Evolutionary conservation across 1,284 basidiomycete genomes (phyloP), one percentile per base, ranked within the genome.

Genomic region (Puccinia novopanici): DNA sequence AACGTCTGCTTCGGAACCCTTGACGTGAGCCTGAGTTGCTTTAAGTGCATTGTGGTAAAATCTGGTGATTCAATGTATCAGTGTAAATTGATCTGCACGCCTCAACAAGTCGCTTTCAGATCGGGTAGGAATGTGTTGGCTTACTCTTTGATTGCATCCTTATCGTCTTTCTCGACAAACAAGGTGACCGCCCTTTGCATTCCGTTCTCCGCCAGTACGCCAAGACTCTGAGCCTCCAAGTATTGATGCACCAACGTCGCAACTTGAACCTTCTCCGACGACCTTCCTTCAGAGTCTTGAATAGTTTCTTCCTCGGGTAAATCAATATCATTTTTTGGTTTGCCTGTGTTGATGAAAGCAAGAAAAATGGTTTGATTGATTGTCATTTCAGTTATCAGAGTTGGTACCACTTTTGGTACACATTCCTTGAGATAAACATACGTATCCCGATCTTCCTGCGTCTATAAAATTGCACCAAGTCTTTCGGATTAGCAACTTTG

Each of bases 121-220:
- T 30, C 27, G 13, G 59, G 63, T 61, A 24, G 59, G 19, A 40
- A 6, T 89, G 91, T 89, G 91, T 83, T 48, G 2, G 30, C 78
- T 68, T 82, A 95, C 94, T 88, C 89, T 82, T 91, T 90, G 84
- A 98, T 95, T 4, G 95, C 92, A 87, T 95, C 92, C 61, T 90
- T 91, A 86, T 95, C 94, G 83, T 96, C 95, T 88, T 98, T 98
- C 86, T 96, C 94, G 80, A 98, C 94, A 86, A 93, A 97, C 84
- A 91, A 89, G 0, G 93, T 92, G 80, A 98, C 94, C 9, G 95
- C 95, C 84, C 94, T 92, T 65, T 91, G 91, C 91, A 98, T 92
- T 24, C 92, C 93, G 59, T 88, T 88, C 86, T 95, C 93, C 0
- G 92, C 92, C 22, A 98, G 87, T 70, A 97, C 87, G 86, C 95